These are phyloP conservation scores for Euphorbia neoarborescens DNA, from an alignment of 441 rosid genomes.

Conservation along the genomic window DNA sequence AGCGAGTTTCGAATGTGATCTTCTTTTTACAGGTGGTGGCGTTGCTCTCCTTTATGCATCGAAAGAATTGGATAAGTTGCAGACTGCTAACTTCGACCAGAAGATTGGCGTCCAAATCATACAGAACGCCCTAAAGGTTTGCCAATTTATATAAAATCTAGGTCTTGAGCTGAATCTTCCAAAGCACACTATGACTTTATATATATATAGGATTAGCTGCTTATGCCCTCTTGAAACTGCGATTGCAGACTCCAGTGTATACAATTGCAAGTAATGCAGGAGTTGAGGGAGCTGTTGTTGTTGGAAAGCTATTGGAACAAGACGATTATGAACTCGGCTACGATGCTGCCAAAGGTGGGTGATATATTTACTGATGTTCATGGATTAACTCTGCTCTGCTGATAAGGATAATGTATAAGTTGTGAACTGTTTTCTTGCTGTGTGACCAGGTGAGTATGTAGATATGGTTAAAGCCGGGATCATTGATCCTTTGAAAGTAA, in stretches of 20 bases:
- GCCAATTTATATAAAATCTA: neutral
- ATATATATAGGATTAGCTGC: neutral
- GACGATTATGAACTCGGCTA: slow-evolving; percentile 71
- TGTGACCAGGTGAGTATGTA: slow-evolving; percentile 54
- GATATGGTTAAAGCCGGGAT: slow-evolving; percentile 91
- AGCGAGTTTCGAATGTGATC: neutral
- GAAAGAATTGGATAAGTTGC: slow-evolving; percentile 61
- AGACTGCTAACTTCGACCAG: slow-evolving; percentile 75
- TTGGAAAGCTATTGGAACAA: slow-evolving; percentile 81
- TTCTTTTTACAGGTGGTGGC: slow-evolving; percentile 55
- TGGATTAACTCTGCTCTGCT: too few relatives aligned
- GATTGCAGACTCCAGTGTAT: slow-evolving; percentile 62
- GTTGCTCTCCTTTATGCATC: slow-evolving; percentile 77
- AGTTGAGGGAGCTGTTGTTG: slow-evolving; percentile 83
- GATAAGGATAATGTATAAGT: neutral
- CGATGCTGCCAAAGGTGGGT: slow-evolving; percentile 79
- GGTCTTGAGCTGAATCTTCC: neutral
- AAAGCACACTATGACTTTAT: neutral
- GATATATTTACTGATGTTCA: neutral
- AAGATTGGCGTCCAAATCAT: slow-evolving; percentile 81
- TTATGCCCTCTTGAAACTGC: neutral
- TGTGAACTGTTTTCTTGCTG: neutral
- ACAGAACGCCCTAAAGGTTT: slow-evolving; percentile 79
- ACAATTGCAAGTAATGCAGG: slow-evolving; percentile 76
- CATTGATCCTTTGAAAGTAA: slow-evolving; percentile 76